These are phyloP conservation scores for Salix exigua DNA, from an alignment of 345 rosid genomes.

Conservation along the genomic window DNA sequence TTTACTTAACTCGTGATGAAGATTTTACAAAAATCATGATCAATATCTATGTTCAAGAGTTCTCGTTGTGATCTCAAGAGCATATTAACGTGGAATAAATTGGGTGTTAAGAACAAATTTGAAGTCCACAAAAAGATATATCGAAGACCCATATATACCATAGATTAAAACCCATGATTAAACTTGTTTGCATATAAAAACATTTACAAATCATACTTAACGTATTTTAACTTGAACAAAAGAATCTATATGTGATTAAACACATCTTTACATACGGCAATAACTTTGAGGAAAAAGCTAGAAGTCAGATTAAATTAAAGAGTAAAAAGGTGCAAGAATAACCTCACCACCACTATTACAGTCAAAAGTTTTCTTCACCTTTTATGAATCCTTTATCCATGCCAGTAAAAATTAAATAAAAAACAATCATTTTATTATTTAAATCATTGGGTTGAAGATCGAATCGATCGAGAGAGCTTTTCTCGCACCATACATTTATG, in stretches of 20 bases:
- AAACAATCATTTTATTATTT: constrained; percentile 2
- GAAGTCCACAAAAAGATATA: background rate
- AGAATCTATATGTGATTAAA: background rate
- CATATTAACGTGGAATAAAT: no score
- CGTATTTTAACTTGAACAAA: background rate
- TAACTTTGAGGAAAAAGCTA: background rate
- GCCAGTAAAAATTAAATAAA: background rate
- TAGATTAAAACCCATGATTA: background rate
- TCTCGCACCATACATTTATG: constrained; percentile 28
- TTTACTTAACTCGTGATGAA: accelerated
- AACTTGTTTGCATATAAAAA: background rate
- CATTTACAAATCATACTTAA: background rate
- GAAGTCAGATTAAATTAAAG: background rate
- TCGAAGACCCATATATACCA: background rate
- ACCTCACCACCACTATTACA: constrained; percentile 18
- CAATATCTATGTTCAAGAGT: no score
- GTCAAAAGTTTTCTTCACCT: constrained; percentile 42
- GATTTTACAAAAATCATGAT: no score
- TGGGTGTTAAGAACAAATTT: no score
- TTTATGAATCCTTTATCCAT: constrained; percentile 22
- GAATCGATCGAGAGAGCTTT: constrained; percentile 38
- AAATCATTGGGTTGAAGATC: constrained; percentile 33
- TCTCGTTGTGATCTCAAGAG: no score
- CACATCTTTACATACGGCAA: background rate
- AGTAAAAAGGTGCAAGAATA: background rate